These are phyloP conservation scores for Actinomucor elegans DNA, from an alignment of 371 early-diverging fungal species.

Conservation along the genomic window DNA sequence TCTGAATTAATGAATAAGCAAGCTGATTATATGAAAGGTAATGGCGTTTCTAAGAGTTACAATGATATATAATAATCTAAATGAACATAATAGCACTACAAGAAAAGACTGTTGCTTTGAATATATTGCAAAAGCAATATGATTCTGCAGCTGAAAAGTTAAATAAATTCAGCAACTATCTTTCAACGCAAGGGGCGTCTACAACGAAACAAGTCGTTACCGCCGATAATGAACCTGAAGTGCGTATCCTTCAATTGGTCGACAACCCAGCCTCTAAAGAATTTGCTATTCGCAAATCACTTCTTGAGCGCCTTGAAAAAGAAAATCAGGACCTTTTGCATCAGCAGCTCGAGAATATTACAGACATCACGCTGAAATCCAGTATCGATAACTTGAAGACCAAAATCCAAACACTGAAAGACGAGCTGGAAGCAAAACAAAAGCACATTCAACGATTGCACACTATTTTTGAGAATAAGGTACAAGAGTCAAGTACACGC, in stretches of 20 bases:
- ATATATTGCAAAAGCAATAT: neutral
- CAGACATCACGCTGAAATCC: slow-evolving; percentile 32
- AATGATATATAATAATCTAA: no score
- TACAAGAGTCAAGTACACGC: slow-evolving; percentile 63
- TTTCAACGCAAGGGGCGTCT: no score
- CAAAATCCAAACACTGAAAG: slow-evolving; percentile 49
- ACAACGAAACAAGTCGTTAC: neutral
- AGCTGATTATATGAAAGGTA: neutral
- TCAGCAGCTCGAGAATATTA: slow-evolving; percentile 19
- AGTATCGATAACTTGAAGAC: slow-evolving; percentile 56
- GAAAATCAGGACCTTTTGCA: slow-evolving; percentile 51
- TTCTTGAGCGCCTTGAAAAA: slow-evolving; percentile 53
- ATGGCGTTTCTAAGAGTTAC: no score
- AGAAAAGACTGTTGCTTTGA: neutral
- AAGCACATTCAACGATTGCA: slow-evolving; percentile 69
- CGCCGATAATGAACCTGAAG: neutral
- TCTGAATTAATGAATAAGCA: neutral
- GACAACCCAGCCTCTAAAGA: slow-evolving; percentile 75
- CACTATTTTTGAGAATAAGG: slow-evolving; percentile 60
- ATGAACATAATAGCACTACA: no score
- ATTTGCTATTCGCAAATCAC: slow-evolving; percentile 62
- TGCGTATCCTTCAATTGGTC: slow-evolving; percentile 61
- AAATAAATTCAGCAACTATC: no score
- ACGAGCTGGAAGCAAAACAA: slow-evolving; percentile 46
- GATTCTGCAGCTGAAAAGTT: no score